Evolutionary conservation across 768 basidiomycete genomes (phyloP), one percentile per base, ranked within the genome.

Genomic region (Pisolithus microcarpus): DNA sequence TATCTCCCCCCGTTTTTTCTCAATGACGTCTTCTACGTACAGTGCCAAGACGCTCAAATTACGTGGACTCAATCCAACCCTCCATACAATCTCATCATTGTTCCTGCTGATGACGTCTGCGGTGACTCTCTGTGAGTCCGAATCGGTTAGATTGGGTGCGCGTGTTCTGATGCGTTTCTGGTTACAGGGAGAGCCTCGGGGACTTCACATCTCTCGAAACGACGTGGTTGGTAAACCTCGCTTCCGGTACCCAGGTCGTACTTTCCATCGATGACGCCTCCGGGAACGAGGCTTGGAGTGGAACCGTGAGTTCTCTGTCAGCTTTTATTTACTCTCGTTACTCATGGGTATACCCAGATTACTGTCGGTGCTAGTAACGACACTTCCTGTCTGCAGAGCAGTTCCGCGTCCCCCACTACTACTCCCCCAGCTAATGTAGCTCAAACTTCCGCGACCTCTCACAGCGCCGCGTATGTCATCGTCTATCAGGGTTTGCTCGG

Each of bases 281-380:
- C 31, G 78, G 70, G 26, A 61, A 82, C 3, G 85, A 88, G 58
- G 85, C 77, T 3, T 91, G 87, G 87, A 81, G 78, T 56, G 72
- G 69, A 34, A 58, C 56, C 10, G 87, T 87, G 53, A 61, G 80
- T 73, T 16, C 53, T 42, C 39, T 43, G 13, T 34, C 15, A 23
- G 42, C 11, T 7, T 26, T 36, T 43, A 18, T 30, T 6, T 9
- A 26, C 21, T 19, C 15, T 11, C 19, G 19, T 26, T 51, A 9
- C 30, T 53, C 1, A 28, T 34, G 38, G 38, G 23, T n/a, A 18
- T 11, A 40, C 42, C 9, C 37, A 76, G 75, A 57, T 73, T 56
- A 63, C 64, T 34, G 60, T 78, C 18, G 59, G 61, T 36, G 10
- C 16, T 19, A 72, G 72, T 60, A 58, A 54, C 40, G 65, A 75